Percentiles rank a stretch among this genome's conserved stretches.
phyloP scores from a whole-genome alignment of 148 eudicot genomes.

The Cornus controversa region DNA sequence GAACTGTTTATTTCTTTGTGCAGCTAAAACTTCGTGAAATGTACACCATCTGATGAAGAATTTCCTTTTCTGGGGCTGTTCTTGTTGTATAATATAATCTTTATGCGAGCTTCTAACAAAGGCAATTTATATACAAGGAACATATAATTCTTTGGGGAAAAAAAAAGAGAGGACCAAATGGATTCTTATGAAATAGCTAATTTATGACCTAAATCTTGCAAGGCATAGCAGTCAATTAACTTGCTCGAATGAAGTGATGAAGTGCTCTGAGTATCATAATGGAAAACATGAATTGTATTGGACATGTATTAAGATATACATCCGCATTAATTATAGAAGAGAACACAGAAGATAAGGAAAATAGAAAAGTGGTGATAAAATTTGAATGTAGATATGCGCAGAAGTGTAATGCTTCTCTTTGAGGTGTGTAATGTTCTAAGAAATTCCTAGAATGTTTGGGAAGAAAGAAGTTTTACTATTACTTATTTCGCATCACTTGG shows the following conservation, averaged over 20 bases:
- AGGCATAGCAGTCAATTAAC: not conserved
- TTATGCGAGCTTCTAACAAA: not conserved
- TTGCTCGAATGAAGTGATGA: not conserved
- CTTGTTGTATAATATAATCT: not conserved
- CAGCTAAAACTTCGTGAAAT: not conserved
- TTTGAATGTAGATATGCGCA: not conserved
- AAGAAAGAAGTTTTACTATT: not conserved
- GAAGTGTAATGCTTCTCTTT: not conserved
- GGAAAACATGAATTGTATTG: not conserved
- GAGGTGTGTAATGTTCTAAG: not conserved
- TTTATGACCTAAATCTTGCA: not conserved
- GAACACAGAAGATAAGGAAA: not conserved
- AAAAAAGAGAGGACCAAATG: not conserved
- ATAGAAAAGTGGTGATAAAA: not conserved
- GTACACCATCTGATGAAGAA: not conserved
- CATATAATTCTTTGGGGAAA: not conserved
- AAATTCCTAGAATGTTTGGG: no score
- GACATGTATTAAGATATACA: not conserved
- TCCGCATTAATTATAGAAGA: not conserved
- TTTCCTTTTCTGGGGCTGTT: not conserved
- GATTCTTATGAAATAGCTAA: not conserved
- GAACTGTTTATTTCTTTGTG: not conserved
- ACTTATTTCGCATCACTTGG: not conserved
- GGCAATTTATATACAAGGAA: not conserved
- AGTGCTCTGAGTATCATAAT: not conserved